Percentiles rank a stretch among this genome's conserved stretches.
These are phyloP conservation scores for Mrakia hoshinonis DNA, from an alignment of 768 basidiomycete species.

Conservation along the genomic window DNA sequence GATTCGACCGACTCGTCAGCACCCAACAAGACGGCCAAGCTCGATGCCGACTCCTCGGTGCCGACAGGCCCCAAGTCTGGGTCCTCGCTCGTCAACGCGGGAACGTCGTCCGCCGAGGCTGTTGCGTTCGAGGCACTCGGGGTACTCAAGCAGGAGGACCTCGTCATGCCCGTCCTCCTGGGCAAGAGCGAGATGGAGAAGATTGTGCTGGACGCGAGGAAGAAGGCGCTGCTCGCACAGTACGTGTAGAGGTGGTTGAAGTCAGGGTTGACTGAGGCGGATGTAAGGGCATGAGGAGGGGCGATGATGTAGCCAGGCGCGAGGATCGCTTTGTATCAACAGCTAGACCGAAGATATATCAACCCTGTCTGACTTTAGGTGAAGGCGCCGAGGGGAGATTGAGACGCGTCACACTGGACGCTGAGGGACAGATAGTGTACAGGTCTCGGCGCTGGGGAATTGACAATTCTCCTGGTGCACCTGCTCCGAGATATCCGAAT, in stretches of 20 bases:
- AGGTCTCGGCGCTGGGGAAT: too few species aligned
- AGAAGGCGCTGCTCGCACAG: conserved; percentile 74
- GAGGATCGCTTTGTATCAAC: too few species aligned
- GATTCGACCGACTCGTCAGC: conserved; percentile 13
- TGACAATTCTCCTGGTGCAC: too few species aligned
- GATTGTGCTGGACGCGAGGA: conserved; percentile 64
- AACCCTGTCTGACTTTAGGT: neutral
- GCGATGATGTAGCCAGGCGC: too few species aligned
- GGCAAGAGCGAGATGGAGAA: conserved; percentile 68
- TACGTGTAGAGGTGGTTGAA: conserved; percentile 48
- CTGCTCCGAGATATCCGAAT: too few species aligned
- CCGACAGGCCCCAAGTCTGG: neutral
- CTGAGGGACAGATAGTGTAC: too few species aligned
- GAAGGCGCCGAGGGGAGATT: too few species aligned
- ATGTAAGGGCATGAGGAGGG: neutral
- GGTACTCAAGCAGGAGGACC: conserved; percentile 59
- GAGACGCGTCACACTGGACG: too few species aligned
- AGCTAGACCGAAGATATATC: neutral
- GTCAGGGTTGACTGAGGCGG: neutral
- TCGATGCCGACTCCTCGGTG: neutral
- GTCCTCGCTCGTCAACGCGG: neutral
- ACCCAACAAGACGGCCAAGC: conserved; percentile 8
- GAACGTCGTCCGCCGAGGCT: neutral
- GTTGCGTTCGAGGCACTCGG: conserved; percentile 8
- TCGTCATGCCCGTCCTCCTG: conserved; percentile 68